Evolutionary conservation across 306 rosid species (phyloP).

Genomic region (Cucumis cinereus): DNA sequence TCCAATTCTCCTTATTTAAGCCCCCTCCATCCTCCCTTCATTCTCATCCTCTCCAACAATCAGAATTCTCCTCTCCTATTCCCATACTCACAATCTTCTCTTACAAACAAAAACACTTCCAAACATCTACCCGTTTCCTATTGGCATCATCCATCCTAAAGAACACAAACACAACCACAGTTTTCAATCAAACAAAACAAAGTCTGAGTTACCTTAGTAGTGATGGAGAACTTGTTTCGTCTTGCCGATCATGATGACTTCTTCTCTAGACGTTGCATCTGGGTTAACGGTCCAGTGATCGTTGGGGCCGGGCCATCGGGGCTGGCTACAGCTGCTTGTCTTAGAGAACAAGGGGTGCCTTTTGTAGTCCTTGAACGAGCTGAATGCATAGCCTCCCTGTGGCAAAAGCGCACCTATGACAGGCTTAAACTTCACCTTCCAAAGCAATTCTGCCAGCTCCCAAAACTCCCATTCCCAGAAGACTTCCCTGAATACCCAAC

Average conservation of each 20-base stretch:
- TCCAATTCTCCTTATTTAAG: constrained; percentile 37
- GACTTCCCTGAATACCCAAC: constrained; percentile 82
- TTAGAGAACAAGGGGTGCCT: constrained; percentile 75
- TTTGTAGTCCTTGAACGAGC: constrained; percentile 66
- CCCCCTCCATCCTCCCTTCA: constrained; percentile 11
- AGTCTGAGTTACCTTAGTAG: background rate
- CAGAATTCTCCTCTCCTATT: background rate
- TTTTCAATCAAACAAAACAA: background rate
- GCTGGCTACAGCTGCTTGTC: constrained; percentile 93
- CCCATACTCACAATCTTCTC: background rate
- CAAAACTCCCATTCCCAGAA: constrained; percentile 67
- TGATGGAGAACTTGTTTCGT: constrained; percentile 61
- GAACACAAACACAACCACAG: background rate
- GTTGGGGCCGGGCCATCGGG: constrained; percentile 97
- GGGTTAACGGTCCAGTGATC: constrained; percentile 83
- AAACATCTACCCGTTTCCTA: background rate
- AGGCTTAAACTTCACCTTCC: constrained; percentile 94
- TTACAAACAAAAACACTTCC: background rate
- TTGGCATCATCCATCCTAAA: background rate
- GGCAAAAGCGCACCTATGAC: constrained; percentile 86
- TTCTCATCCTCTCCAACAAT: constrained; percentile 29
- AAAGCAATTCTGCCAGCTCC: constrained; percentile 79
- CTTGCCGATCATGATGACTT: constrained; percentile 35
- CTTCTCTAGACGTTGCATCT: constrained; percentile 44
- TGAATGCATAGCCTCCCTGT: constrained; percentile 80